Conservation (phyloP, 1,139 yeast species). For the Candida gigantensis region DNA sequence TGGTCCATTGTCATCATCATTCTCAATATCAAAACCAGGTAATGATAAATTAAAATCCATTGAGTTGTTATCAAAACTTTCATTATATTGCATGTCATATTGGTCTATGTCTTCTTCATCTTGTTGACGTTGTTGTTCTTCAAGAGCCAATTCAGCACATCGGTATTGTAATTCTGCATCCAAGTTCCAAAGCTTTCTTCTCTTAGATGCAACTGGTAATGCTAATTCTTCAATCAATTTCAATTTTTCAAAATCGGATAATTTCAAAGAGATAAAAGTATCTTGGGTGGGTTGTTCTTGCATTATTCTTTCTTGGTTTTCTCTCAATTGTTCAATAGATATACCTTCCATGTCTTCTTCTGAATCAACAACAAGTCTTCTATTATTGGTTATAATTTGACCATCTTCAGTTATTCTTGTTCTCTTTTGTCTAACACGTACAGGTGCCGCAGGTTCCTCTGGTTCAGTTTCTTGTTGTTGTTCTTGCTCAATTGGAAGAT, state of each 20-base stretch:
- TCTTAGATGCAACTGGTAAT: conserved; percentile 26
- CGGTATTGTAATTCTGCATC: conserved; percentile 30
- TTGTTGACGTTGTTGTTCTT: conserved; percentile 22
- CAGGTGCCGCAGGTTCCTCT: conserved; percentile 15
- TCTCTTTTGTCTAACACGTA: conserved; percentile 26
- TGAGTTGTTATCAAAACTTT: conserved; percentile 13
- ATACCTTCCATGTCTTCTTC: conserved; percentile 37
- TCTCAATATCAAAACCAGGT: conserved; percentile 28
- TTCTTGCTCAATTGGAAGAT: conserved; percentile 5
- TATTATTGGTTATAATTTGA: conserved; percentile 37
- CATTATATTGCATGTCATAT: conserved; percentile 22
- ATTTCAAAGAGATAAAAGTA: conserved; percentile 26
- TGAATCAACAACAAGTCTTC: conserved; percentile 40
- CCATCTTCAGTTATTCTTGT: conserved; percentile 43
- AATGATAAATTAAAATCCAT: conserved; percentile 44
- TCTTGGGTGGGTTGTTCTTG: conserved; percentile 18
- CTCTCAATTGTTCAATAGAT: conserved; percentile 35
- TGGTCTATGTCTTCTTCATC: conserved; percentile 23
- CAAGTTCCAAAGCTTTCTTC: conserved; percentile 39
- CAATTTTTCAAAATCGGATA: conserved; percentile 37
- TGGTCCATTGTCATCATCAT: conserved; percentile 10
- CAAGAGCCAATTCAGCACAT: conserved; percentile 31
- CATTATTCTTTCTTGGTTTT: conserved; percentile 28
- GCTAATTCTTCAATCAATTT: conserved; percentile 38
- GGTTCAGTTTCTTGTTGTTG: conserved; percentile 18